Conservation (phyloP, 805 yeast species). For the Candida namnaoensis region DNA sequence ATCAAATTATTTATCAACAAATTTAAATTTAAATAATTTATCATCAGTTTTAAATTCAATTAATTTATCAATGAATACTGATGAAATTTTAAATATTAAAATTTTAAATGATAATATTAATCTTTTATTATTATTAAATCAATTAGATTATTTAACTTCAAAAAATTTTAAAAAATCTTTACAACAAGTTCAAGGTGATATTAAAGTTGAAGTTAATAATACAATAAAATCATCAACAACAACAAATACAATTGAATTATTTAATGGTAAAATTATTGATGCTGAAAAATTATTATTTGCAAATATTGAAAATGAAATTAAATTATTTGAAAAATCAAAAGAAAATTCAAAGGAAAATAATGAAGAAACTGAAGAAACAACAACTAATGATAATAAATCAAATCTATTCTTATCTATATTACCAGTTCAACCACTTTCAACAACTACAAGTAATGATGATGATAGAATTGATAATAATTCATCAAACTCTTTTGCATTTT, state of each 20-base stretch:
- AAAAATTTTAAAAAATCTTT: slow-evolving; percentile 53
- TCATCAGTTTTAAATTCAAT: slow-evolving; percentile 28
- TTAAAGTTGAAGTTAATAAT: slow-evolving; percentile 51
- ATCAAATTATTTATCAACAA: slow-evolving; percentile 16
- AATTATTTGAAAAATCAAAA: slow-evolving; percentile 24
- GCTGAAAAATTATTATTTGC: slow-evolving; percentile 88
- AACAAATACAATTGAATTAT: slow-evolving; percentile 48
- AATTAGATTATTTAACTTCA: slow-evolving; percentile 37
- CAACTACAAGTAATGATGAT: slow-evolving; percentile 11
- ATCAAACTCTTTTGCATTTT: slow-evolving; percentile 60
- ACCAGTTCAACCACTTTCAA: slow-evolving; percentile 33
- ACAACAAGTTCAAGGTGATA: slow-evolving; percentile 73
- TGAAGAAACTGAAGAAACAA: neutral
- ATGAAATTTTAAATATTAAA: slow-evolving; percentile 51
- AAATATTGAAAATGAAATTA: slow-evolving; percentile 69
- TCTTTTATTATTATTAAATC: slow-evolving; percentile 21
- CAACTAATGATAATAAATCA: slow-evolving; percentile 27
- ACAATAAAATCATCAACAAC: slow-evolving; percentile 27
- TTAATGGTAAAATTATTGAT: slow-evolving; percentile 68
- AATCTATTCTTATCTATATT: slow-evolving; percentile 65
- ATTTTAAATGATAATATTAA: slow-evolving; percentile 62
- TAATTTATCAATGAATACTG: slow-evolving; percentile 16
- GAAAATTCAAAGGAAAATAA: slow-evolving; percentile 12
- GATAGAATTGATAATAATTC: slow-evolving; percentile 27
- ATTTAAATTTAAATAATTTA: slow-evolving; percentile 5